Conservation (phyloP, 805 yeast species). For the Saccharomycopsis fermentans region DNA sequence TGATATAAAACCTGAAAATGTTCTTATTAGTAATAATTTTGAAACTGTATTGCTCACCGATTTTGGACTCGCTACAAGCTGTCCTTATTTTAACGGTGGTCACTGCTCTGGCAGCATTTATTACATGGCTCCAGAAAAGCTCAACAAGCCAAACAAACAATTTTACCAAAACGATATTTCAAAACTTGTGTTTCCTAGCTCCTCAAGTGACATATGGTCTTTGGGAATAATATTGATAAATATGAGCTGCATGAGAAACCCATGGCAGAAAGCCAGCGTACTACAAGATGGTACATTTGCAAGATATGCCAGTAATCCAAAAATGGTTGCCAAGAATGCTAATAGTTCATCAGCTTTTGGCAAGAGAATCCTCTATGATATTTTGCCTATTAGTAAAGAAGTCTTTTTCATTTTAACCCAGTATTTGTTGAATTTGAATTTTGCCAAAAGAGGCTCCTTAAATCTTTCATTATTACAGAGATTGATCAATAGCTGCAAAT, state of each 20-base stretch:
- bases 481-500: slow-evolving; percentile 13
- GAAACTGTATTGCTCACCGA: slow-evolving; percentile 60
- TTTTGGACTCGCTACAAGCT: slow-evolving; percentile 77
- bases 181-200: slow-evolving; percentile 45
- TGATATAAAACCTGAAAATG: slow-evolving; percentile 92
- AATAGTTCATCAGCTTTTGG: neutral
- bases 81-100: slow-evolving; percentile 47
- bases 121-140: slow-evolving; percentile 88
- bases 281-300: slow-evolving; percentile 53
- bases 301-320: slow-evolving; percentile 46
- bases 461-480: slow-evolving; percentile 10
- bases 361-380: slow-evolving; percentile 40
- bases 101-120: slow-evolving; percentile 80
- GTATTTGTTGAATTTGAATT: slow-evolving; percentile 16
- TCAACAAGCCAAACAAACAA: slow-evolving; percentile 19
- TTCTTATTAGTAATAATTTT: slow-evolving; percentile 54
- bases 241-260: slow-evolving; percentile 73
- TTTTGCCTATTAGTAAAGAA: slow-evolving; percentile 63
- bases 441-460: slow-evolving; percentile 10
- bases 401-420: slow-evolving; percentile 40
- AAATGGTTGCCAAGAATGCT: slow-evolving; percentile 2
- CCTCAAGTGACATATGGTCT: slow-evolving; percentile 82
- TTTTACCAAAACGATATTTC: neutral
- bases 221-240: slow-evolving; percentile 73
- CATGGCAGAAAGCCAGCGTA: slow-evolving; percentile 73